These are phyloP conservation scores for Hirsutella rhossiliensis DNA, from an alignment of 2,329 filamentous ascomycete genomes.

Conservation along the genomic window DNA sequence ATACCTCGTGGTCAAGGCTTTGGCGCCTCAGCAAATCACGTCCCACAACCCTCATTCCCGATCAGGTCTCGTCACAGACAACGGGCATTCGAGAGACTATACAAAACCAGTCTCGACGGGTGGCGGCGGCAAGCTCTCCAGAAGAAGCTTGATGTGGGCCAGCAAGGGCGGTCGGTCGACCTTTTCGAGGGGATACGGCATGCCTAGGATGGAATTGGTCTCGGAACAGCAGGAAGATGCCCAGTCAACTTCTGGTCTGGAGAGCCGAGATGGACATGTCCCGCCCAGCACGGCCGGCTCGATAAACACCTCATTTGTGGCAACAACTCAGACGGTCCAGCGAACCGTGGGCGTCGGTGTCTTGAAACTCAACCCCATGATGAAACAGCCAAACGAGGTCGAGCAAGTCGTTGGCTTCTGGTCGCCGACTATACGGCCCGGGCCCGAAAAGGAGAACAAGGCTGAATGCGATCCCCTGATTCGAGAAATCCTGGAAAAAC, in stretches of 20 bases:
- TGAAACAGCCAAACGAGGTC: slow-evolving; percentile 58
- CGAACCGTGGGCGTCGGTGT: slow-evolving; percentile 68
- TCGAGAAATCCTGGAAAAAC: slow-evolving; percentile 59
- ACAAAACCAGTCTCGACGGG: slow-evolving; percentile 35
- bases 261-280: slow-evolving; percentile 30
- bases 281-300: slow-evolving; percentile 49
- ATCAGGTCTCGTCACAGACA: slow-evolving; percentile 32
- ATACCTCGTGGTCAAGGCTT: slow-evolving; percentile 73
- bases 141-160: slow-evolving; percentile 60
- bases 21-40: slow-evolving; percentile 42
- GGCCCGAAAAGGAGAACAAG: slow-evolving; percentile 44
- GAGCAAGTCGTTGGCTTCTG: slow-evolving; percentile 72
- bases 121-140: slow-evolving; percentile 37
- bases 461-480: slow-evolving; percentile 66
- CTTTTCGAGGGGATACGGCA: slow-evolving; percentile 37
- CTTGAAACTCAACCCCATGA: slow-evolving; percentile 60
- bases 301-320: slow-evolving; percentile 12
- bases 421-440: slow-evolving; percentile 46
- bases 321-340: slow-evolving; percentile 18
- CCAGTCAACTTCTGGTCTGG: slow-evolving; percentile 19
- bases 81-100: slow-evolving; percentile 28
- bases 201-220: slow-evolving; percentile 42
- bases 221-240: slow-evolving; percentile 36
- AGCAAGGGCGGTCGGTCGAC: slow-evolving; percentile 42
- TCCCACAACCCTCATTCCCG: slow-evolving; percentile 36